Percentiles rank a stretch among this genome's conserved stretches.
phyloP scores from a whole-genome alignment of 2,329 filamentous ascomycete species.

The Aspergillus fructus region DNA sequence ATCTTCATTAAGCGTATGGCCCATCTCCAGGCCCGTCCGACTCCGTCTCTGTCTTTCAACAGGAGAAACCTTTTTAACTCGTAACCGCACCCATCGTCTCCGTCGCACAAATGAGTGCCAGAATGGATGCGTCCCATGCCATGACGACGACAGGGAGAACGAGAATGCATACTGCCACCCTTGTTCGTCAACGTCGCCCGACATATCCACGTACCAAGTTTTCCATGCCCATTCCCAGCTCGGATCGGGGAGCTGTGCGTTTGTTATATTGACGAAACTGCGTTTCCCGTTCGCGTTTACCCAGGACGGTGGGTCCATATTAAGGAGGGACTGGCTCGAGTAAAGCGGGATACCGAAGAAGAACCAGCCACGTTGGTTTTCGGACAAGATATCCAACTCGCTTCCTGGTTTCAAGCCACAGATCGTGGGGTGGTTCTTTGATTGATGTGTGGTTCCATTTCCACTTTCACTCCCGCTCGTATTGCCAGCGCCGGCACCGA shows the following conservation, averaged over 20 bases:
- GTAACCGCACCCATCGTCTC: constrained; percentile 80
- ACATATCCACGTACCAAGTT: constrained; percentile 74
- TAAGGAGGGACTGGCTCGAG: constrained; percentile 78
- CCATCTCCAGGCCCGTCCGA: constrained; percentile 42
- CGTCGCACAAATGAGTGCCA: constrained; percentile 93
- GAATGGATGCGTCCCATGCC: constrained; percentile 88
- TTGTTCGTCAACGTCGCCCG: constrained; percentile 77
- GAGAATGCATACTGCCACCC: constrained; percentile 97
- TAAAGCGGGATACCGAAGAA: constrained; percentile 89
- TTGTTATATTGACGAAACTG: constrained; percentile 70
- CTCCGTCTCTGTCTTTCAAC: constrained; percentile 20
- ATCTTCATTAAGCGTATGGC: constrained; percentile 69
- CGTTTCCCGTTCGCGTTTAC: constrained; percentile 64
- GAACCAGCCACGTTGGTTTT: constrained; percentile 90
- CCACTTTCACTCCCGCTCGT: neutral
- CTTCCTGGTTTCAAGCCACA: constrained; percentile 28
- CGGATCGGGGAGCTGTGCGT: constrained; percentile 89
- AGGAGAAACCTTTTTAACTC: constrained; percentile 60
- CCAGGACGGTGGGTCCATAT: constrained; percentile 84
- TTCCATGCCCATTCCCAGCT: constrained; percentile 88
- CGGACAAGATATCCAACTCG: constrained; percentile 84
- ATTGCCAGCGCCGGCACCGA: neutral
- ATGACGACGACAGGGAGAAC: constrained; percentile 75
- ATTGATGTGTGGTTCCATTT: constrained; percentile 1
- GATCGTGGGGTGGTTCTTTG: constrained; percentile 10